Percentiles rank a stretch among this genome's conserved stretches.
These are phyloP conservation scores for Cephaloascus albidus DNA, from an alignment of 805 yeast genomes.

Conservation along the genomic window DNA sequence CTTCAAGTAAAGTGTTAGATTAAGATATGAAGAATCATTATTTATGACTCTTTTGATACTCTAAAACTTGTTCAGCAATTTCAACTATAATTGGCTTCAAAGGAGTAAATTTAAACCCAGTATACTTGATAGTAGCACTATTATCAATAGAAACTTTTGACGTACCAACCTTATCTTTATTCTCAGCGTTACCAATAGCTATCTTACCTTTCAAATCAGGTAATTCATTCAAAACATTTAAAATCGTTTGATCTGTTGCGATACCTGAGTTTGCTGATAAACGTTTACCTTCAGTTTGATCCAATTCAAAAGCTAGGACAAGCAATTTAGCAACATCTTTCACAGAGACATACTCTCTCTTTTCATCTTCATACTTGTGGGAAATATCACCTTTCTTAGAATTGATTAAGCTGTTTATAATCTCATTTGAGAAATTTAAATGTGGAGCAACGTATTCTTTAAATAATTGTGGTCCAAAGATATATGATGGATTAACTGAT, in stretches of 20 bases:
- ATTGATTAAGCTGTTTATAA: conserved; percentile 14
- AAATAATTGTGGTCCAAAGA: too few relatives aligned
- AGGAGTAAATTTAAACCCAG: conserved; percentile 18
- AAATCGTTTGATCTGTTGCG: conserved; percentile 15
- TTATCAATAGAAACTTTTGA: conserved; percentile 13
- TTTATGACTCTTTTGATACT: too few relatives aligned
- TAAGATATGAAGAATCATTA: too few relatives aligned
- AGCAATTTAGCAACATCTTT: not conserved
- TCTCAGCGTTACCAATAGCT: conserved; percentile 23
- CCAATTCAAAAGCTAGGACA: not conserved
- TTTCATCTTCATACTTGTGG: too few relatives aligned
- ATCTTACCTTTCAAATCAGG: conserved; percentile 19
- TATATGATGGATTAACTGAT: conserved; percentile 12
- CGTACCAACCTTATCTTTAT: conserved; percentile 8
- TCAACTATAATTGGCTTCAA: conserved; percentile 19
- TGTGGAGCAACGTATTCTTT: conserved; percentile 13
- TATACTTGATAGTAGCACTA: conserved; percentile 13
- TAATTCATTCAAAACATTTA: conserved; percentile 19
- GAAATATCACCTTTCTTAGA: too few relatives aligned
- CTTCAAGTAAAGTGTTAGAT: too few relatives aligned
- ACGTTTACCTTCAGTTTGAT: conserved; percentile 12
- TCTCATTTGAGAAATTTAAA: conserved; percentile 27
- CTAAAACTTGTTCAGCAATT: conserved; percentile 19
- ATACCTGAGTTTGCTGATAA: conserved; percentile 12
- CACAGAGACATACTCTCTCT: too few relatives aligned